phyloP scores from a whole-genome alignment of 1,139 yeast species.

The Scheffersomyces lignicola region DNA sequence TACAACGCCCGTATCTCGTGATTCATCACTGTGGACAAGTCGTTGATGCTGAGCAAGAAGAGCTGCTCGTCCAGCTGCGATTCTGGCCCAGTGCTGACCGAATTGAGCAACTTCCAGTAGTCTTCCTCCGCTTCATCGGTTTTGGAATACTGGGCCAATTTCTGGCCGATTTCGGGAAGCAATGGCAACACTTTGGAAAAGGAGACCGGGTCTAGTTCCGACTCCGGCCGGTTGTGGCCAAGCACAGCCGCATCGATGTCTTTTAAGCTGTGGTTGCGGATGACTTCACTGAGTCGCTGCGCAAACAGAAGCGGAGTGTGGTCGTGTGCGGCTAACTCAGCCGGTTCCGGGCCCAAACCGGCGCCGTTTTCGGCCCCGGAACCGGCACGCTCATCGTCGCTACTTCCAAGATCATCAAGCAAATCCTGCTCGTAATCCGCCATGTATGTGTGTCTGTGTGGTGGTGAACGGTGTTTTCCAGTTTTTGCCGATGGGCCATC shows the following conservation, averaged over 20 bases:
- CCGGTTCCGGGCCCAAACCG: not conserved
- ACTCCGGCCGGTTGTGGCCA: no score
- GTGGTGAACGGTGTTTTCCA: no score
- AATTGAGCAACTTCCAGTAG: constrained; percentile 33
- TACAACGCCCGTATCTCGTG: constrained; percentile 55
- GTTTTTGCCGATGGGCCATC: no score
- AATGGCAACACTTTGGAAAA: constrained; percentile 26
- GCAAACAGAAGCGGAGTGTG: not conserved
- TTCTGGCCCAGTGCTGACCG: constrained; percentile 30
- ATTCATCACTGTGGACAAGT: constrained; percentile 53
- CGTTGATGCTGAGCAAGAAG: constrained; percentile 57
- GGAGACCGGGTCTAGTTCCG: no score
- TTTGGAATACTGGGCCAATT: constrained; percentile 23
- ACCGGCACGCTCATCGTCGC: constrained; percentile 15
- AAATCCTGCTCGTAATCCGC: constrained; percentile 35
- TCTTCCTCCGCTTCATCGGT: constrained; percentile 27
- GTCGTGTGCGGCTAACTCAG: not conserved
- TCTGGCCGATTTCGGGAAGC: constrained; percentile 24
- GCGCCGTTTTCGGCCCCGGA: constrained; percentile 8
- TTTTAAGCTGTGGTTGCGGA: not conserved
- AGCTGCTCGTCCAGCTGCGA: constrained; percentile 40
- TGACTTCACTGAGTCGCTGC: not conserved
- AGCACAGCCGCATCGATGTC: no score
- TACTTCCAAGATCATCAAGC: constrained; percentile 34
- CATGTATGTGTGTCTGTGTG: constrained; percentile 9